Conservation (phyloP, 257 asterid species). For the Eucommia ulmoides region DNA sequence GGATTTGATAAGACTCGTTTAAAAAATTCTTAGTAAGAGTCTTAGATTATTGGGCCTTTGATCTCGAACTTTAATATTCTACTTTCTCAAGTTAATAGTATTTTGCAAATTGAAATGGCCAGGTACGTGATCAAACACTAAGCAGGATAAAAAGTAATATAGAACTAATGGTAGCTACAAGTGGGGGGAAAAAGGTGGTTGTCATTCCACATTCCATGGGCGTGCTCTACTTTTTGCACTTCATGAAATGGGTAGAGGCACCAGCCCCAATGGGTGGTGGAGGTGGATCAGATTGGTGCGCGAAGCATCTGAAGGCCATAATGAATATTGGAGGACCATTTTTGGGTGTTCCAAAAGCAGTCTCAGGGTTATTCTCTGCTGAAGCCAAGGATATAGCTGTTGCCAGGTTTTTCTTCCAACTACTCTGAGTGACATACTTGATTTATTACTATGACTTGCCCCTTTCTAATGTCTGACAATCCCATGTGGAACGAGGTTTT, state of each 20-base stretch:
- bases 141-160: conserved; percentile 73
- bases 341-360: conserved; percentile 71
- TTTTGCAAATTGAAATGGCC: conserved; percentile 12
- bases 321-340: conserved; percentile 83
- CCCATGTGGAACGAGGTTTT: too few species aligned
- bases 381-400: conserved; percentile 76
- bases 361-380: conserved; percentile 67
- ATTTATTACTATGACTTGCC: too few species aligned
- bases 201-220: conserved; percentile 88
- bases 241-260: conserved; percentile 90
- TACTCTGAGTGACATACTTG: background rate
- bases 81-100: too few species aligned
- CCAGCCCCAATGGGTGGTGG: conserved; percentile 78
- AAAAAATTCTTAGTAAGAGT: too few species aligned
- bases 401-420: conserved; percentile 44
- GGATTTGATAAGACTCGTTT: too few species aligned
- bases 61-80: too few species aligned
- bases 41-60: too few species aligned
- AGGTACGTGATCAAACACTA: conserved; percentile 75
- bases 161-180: conserved; percentile 66
- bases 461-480: too few species aligned
- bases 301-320: conserved; percentile 63
- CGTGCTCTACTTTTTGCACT: conserved; percentile 66
- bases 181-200: conserved; percentile 62
- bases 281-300: conserved; percentile 82